Conservation (phyloP, 306 rosid species). For the Cicer pinnatifidum region DNA sequence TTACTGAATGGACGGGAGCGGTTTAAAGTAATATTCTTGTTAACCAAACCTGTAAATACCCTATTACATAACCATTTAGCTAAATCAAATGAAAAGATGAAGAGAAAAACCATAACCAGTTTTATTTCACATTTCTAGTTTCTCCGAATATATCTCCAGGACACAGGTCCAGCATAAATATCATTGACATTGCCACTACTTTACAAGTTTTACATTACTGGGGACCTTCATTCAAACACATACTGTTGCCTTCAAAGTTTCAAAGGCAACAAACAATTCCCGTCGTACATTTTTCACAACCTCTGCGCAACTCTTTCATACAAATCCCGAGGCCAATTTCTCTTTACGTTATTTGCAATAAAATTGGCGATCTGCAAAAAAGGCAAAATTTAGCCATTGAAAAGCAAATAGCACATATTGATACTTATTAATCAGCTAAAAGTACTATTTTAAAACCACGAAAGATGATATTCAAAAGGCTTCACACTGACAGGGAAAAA, state of each 20-base stretch:
- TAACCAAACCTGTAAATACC: constrained; percentile 13
- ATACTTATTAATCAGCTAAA: neutral
- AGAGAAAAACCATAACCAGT: constrained; percentile 22
- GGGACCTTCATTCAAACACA: constrained; percentile 26
- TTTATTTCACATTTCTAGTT: constrained; percentile 10
- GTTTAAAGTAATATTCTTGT: constrained; percentile 14
- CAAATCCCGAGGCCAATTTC: constrained; percentile 96
- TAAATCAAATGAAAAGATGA: constrained; percentile 16
- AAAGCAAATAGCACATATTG: constrained; percentile 3
- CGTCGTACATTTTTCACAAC: constrained; percentile 57
- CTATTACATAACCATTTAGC: neutral
- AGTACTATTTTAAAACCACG: neutral
- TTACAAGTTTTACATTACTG: constrained; percentile 41
- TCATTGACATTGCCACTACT: constrained; percentile 38
- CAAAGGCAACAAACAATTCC: constrained; percentile 32
- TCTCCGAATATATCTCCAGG: neutral
- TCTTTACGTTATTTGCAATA: constrained; percentile 80
- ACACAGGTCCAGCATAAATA: constrained; percentile 8
- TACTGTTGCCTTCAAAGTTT: constrained; percentile 24
- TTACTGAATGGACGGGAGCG: too few relatives aligned
- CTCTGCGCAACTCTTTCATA: constrained; percentile 87
- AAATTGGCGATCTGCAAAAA: constrained; percentile 84
- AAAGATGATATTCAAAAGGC: constrained; percentile 10
- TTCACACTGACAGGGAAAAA: constrained; percentile 5
- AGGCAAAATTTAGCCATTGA: constrained; percentile 20